A percentile compares a stretch with the other conserved stretches of the same genome.
Conservation (phyloP, 176 grass and related monocot genomes). For the Avena sativa region DNA sequence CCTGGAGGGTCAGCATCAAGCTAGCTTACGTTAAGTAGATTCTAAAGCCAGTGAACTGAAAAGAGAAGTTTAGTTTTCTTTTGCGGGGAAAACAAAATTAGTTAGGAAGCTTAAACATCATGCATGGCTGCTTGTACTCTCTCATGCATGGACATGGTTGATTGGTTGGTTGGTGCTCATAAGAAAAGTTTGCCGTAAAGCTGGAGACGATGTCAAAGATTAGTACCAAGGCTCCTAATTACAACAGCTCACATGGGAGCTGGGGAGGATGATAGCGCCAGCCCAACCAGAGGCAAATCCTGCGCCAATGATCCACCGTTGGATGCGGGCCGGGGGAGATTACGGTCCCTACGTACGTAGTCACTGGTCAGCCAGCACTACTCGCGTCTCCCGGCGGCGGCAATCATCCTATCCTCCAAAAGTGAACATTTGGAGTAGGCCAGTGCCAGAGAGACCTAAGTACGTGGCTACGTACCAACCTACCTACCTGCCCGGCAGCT, state of each 20-base stretch:
- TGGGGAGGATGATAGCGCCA: constrained; percentile 33
- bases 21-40: not conserved
- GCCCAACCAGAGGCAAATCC: constrained; percentile 31
- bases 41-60: not conserved
- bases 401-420: constrained; percentile 25
- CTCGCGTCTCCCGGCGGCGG: not conserved
- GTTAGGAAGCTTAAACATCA: not conserved
- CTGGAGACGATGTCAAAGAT: constrained; percentile 29
- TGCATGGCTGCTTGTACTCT: not conserved
- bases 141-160: not conserved
- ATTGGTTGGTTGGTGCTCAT: not conserved
- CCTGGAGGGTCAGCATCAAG: not conserved
- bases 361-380: not conserved
- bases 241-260: constrained; percentile 52
- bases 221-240: not conserved
- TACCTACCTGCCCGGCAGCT: constrained; percentile 3
- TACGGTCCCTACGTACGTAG: not conserved
- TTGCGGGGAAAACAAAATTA: not conserved
- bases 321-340: constrained; percentile 20
- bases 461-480: not conserved
- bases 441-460: not conserved
- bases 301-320: constrained; percentile 28
- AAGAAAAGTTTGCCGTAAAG: not conserved
- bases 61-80: not conserved
- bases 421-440: constrained; percentile 26